Base-by-base conservation (phyloP, 257 asterid genomes). In the Nicotiana benthamiana region DNA sequence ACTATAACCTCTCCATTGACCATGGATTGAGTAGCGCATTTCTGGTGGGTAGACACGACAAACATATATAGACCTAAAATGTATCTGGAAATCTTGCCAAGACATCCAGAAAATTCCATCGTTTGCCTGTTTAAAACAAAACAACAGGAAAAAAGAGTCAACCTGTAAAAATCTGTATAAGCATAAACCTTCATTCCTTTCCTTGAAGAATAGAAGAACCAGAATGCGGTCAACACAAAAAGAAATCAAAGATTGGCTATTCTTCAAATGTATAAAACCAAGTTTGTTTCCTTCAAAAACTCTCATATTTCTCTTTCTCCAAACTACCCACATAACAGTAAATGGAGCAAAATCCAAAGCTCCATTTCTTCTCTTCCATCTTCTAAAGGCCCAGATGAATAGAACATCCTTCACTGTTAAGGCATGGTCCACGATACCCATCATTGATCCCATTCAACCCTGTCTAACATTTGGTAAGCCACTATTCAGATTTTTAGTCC, bases 41-140 rank as follows among this genome's bases (percentile, higher is more conserved):
- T 96, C 99, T 7, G 94, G 94, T 36, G 99, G 99, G 89, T 96
- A 96, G 81, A 94, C 99, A 72, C 99, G 99, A 64, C 99, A 96
- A 18, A 96, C 94, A 63, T 96, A 96, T 86, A 96, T 96, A 60
- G 99, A 96, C 82, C 99, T 89, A 89, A 96, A 96, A 83, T 96
- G 99, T 78, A 96, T 92, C 85, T 94, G 99, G 75, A 96, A 96
- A 87, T 96, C 99, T 92, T 96, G 99, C 99, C 99, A 96, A 53
- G 99, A 96, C 99, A 96, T 96, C 99, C 99, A 96, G 87, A 96
- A 96, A 83, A 96, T 96, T 53, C 99, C 99, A 52, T 96, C 97
- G 79, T 91, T 92, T 46, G 97, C 98, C 98, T 96, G 91, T 84
- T 85, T 24, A 68, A 1, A 36, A 28, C 16, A 18, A 16, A 26